Evolutionary conservation across 768 basidiomycete genomes (phyloP).

Genomic region (Mycena chlorophos): DNA sequence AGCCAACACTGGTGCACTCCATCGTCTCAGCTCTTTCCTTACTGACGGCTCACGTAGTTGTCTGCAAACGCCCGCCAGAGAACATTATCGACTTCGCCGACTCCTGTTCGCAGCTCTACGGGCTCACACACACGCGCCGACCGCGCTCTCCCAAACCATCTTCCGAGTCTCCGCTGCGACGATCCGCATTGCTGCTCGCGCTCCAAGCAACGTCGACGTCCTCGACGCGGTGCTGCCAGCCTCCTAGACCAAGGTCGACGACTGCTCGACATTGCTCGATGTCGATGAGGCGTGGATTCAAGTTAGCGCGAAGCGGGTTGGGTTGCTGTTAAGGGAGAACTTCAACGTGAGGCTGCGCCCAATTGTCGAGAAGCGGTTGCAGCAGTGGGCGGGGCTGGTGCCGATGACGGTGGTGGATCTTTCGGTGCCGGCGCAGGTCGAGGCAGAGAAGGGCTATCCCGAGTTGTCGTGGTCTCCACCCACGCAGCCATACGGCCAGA

Average conservation of each 20-base stretch:
- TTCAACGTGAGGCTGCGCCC: background rate
- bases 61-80: conserved; percentile 39
- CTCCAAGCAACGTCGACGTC: conserved; percentile 29
- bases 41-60: conserved; percentile 20
- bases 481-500: too few relatives aligned
- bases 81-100: conserved; percentile 35
- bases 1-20: too few relatives aligned
- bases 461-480: background rate
- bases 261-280: background rate
- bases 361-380: background rate
- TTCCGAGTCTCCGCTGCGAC: too few relatives aligned
- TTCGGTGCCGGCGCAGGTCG: too few relatives aligned
- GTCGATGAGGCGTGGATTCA: background rate
- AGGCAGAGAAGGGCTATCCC: background rate
- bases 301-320: background rate
- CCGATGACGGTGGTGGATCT: background rate
- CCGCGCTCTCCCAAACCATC: conserved; percentile 36
- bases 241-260: background rate
- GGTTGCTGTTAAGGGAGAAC: background rate
- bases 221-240: background rate
- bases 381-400: background rate
- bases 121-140: conserved; percentile 37
- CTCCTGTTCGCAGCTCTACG: conserved; percentile 36
- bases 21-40: too few relatives aligned
- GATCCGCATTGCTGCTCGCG: conserved; percentile 38